Evolutionary conservation across 441 rosid species (phyloP).

Genomic region (Dalechampia spathulata): DNA sequence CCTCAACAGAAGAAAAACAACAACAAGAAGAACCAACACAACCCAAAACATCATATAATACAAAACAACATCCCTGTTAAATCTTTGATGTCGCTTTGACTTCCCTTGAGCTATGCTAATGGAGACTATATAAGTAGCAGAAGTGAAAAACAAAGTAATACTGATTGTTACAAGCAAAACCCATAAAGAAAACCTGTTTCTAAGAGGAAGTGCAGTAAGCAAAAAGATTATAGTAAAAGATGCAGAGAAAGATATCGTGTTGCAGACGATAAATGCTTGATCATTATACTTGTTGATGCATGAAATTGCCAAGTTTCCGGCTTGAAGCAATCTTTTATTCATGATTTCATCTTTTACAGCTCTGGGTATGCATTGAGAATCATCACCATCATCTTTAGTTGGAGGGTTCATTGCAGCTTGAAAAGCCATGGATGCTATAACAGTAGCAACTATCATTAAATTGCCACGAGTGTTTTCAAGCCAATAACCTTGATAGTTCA

Average conservation of each 20-base stretch:
- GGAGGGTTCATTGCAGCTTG: constrained; percentile 39
- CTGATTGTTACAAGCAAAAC: constrained; percentile 11
- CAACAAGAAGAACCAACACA: neutral
- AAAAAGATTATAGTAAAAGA: constrained; percentile 33
- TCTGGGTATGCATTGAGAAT: neutral
- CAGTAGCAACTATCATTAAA: constrained; percentile 33
- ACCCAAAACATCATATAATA: constrained; percentile 4
- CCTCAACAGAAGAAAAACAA: neutral
- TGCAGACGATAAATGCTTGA: neutral
- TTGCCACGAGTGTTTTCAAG: constrained; percentile 30
- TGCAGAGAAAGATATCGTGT: constrained; percentile 21
- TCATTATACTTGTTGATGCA: neutral
- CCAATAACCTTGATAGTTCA: constrained; percentile 15
- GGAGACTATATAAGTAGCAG: neutral
- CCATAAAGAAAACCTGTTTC: constrained; percentile 7
- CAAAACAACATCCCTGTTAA: neutral
- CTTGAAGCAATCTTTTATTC: neutral
- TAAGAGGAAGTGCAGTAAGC: constrained; percentile 28
- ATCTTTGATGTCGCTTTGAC: too few relatives aligned
- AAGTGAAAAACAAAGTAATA: neutral
- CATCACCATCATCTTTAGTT: constrained; percentile 19
- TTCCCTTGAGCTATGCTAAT: neutral
- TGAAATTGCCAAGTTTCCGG: constrained; percentile 19
- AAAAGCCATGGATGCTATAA: constrained; percentile 38
- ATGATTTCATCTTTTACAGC: neutral